Evolutionary conservation across 2,329 filamentous ascomycete genomes (phyloP).

Genomic region (Fusarium sp.): DNA sequence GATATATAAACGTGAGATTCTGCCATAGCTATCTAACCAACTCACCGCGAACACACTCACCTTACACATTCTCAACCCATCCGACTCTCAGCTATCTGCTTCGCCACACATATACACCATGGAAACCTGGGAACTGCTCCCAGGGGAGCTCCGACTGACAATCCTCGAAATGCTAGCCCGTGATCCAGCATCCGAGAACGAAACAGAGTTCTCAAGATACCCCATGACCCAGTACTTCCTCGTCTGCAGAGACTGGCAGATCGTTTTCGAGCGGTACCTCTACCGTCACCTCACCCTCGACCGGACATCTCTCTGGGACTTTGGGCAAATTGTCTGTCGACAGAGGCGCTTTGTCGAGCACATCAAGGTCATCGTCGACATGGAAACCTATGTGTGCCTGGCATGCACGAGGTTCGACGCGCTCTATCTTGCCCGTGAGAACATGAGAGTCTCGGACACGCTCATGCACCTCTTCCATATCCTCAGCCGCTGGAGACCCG

Average conservation of each 20-base stretch:
- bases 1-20: neutral
- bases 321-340: neutral
- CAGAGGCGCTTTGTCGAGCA: neutral
- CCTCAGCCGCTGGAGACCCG: neutral
- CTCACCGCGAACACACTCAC: neutral
- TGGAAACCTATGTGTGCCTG: neutral
- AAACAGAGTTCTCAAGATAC: neutral
- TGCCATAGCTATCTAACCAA: neutral
- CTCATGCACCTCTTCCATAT: neutral
- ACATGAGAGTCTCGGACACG: neutral
- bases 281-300: neutral
- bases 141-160: neutral
- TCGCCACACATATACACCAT: neutral
- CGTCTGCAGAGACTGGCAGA: neutral
- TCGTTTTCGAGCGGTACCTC: neutral
- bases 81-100: neutral
- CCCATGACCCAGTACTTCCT: neutral
- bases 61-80: neutral
- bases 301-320: neutral
- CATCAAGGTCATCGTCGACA: neutral
- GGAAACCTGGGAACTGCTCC: neutral
- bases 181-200: neutral
- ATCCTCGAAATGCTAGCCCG: neutral
- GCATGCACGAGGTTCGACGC: neutral
- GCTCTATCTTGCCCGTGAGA: neutral